These are phyloP conservation scores for Brassica rapa DNA, from an alignment of 345 rosid genomes.

Conservation along the genomic window DNA sequence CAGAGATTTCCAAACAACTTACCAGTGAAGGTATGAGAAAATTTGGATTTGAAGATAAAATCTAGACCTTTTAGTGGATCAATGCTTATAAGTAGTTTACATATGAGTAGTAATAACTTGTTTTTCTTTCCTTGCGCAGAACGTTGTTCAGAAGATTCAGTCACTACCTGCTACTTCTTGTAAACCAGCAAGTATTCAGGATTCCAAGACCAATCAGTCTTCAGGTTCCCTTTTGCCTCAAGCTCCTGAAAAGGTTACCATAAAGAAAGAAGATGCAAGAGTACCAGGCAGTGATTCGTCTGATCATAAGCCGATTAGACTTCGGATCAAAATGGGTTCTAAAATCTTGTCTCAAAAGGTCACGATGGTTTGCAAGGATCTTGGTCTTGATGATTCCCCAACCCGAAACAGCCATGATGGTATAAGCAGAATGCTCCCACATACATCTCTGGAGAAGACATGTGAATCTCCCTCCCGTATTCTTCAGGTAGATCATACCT, in stretches of 20 bases:
- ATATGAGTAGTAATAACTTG: background rate
- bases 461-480: constrained; percentile 59
- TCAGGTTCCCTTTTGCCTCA: constrained; percentile 34
- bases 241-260: constrained; percentile 36
- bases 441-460: constrained; percentile 28
- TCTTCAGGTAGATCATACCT: constrained; percentile 58
- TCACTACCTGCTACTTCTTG: constrained; percentile 38
- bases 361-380: constrained; percentile 45
- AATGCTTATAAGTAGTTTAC: too few relatives aligned
- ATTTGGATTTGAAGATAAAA: background rate
- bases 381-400: constrained; percentile 66
- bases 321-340: constrained; percentile 64
- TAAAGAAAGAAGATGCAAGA: constrained; percentile 41
- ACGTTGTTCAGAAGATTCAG: constrained; percentile 46
- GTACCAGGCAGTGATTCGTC: constrained; percentile 34
- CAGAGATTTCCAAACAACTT: constrained; percentile 41
- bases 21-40: constrained; percentile 50
- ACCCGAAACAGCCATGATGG: constrained; percentile 50
- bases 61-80: too few relatives aligned
- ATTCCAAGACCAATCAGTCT: constrained; percentile 41
- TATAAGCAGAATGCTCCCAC: constrained; percentile 40
- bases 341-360: constrained; percentile 47
- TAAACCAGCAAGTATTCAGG: constrained; percentile 27
- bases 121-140: constrained; percentile 42
- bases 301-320: constrained; percentile 49